A percentile compares a stretch with the other conserved stretches of the same genome.
These are phyloP conservation scores for Schizophyllum amplum DNA, from an alignment of 1,284 basidiomycete species.

Conservation along the genomic window DNA sequence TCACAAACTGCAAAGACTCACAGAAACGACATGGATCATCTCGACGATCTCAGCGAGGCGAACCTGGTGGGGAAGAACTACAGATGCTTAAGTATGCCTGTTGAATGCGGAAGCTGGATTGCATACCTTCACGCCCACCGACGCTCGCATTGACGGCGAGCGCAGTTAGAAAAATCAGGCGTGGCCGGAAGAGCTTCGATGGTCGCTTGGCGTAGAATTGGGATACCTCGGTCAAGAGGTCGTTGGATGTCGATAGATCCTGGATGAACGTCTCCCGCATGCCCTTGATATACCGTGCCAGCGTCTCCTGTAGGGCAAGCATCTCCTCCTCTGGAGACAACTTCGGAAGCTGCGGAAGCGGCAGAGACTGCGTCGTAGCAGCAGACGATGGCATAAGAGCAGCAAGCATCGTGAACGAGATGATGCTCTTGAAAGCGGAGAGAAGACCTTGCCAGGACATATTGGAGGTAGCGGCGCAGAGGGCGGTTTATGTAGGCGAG, in stretches of 20 bases:
- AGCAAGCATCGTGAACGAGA: background rate
- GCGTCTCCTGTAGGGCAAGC: background rate
- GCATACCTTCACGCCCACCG: background rate
- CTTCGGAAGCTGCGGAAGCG: background rate
- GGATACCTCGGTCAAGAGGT: background rate
- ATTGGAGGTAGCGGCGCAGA: background rate
- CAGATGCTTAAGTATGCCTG: background rate
- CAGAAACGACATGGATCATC: background rate
- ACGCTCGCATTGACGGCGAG: background rate
- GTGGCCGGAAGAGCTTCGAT: background rate
- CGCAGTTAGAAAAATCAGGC: background rate
- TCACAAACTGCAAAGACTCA: background rate
- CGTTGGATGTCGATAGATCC: background rate
- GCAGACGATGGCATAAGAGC: background rate
- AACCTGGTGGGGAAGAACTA: background rate
- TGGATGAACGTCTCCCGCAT: background rate
- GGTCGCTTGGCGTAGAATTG: background rate
- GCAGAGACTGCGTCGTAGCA: background rate
- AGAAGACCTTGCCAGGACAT: background rate
- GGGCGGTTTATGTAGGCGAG: background rate
- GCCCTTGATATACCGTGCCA: background rate
- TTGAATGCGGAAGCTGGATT: background rate
- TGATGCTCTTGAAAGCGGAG: background rate
- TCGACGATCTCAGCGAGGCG: background rate
- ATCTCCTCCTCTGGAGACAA: background rate